Conservation (phyloP, 768 basidiomycete species). For the Xerocomellus intermedius region DNA sequence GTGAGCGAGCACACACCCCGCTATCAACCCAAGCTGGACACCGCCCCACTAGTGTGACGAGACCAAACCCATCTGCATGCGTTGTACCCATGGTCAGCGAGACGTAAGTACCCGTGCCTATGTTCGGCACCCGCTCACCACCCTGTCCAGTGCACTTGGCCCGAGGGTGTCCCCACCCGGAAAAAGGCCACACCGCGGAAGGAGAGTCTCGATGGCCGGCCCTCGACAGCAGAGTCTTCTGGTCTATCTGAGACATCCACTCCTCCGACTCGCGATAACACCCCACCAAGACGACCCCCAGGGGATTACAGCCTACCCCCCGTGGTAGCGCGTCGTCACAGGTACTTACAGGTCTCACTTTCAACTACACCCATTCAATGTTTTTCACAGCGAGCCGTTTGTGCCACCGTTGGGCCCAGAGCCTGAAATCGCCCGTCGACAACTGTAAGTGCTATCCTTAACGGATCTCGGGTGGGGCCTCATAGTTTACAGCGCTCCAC, state of each 20-base stretch:
- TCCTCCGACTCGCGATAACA: slow-evolving; percentile 65
- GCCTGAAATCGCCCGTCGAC: slow-evolving; percentile 43
- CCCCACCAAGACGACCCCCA: slow-evolving; percentile 56
- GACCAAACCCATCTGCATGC: slow-evolving; percentile 80
- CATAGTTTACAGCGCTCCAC: slow-evolving; percentile 36
- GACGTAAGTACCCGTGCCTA: slow-evolving; percentile 48
- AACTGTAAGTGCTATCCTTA: slow-evolving; percentile 40
- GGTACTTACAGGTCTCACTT: slow-evolving; percentile 23
- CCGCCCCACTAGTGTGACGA: slow-evolving; percentile 73
- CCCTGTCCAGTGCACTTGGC: slow-evolving; percentile 71
- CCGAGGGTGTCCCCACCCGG: slow-evolving; percentile 69
- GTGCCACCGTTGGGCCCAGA: slow-evolving; percentile 44
- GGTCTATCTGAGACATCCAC: slow-evolving; percentile 70
- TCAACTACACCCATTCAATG: slow-evolving; percentile 4
- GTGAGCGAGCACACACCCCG: slow-evolving; percentile 40
- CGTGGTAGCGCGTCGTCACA: slow-evolving; percentile 40
- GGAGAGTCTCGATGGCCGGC: slow-evolving; percentile 59
- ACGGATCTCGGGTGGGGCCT: slow-evolving; percentile 6
- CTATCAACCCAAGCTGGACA: background rate
- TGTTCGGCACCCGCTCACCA: slow-evolving; percentile 13
- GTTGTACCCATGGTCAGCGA: slow-evolving; percentile 82
- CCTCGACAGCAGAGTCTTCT: slow-evolving; percentile 76
- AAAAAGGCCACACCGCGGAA: slow-evolving; percentile 62
- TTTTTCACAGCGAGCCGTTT: slow-evolving; percentile 42
- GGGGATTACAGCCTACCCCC: slow-evolving; percentile 39